A percentile compares a stretch with the other conserved stretches of the same genome.
Conservation (phyloP, 768 basidiomycete species). For the Rubroboletus pulcherrimus region DNA sequence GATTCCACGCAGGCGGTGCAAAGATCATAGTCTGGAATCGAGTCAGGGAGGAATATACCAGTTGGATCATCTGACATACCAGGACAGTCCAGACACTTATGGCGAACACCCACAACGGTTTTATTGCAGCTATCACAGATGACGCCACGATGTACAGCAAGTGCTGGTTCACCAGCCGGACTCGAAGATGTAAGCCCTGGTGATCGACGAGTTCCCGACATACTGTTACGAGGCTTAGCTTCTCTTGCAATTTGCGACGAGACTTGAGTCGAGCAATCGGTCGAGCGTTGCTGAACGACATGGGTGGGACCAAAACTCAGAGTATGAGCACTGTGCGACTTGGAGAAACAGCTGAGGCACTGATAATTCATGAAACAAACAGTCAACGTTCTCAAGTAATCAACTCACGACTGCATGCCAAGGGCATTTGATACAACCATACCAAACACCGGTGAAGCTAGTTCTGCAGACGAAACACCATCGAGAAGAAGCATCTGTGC, state of each 20-base stretch:
- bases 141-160: constrained; percentile 50
- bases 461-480: constrained; percentile 33
- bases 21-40: constrained; percentile 61
- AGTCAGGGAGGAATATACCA: not conserved
- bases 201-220: not conserved
- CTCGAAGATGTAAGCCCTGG: not conserved
- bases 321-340: constrained; percentile 27
- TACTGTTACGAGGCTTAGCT: not conserved
- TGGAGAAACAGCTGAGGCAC: constrained; percentile 28
- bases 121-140: constrained; percentile 62
- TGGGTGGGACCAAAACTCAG: constrained; percentile 32
- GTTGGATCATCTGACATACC: constrained; percentile 37
- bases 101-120: constrained; percentile 60
- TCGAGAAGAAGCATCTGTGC: not conserved
- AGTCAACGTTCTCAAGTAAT: not conserved
- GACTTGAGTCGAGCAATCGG: not conserved
- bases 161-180: not conserved
- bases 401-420: constrained; percentile 31
- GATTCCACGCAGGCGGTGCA: constrained; percentile 54
- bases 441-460: constrained; percentile 25
- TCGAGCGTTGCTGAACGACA: constrained; percentile 21
- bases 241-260: not conserved
- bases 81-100: constrained; percentile 78
- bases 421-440: constrained; percentile 31
- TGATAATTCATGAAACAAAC: constrained; percentile 12